Base-by-base conservation (phyloP, 169 alveolate species). In the Eimeria necatrix region DNA sequence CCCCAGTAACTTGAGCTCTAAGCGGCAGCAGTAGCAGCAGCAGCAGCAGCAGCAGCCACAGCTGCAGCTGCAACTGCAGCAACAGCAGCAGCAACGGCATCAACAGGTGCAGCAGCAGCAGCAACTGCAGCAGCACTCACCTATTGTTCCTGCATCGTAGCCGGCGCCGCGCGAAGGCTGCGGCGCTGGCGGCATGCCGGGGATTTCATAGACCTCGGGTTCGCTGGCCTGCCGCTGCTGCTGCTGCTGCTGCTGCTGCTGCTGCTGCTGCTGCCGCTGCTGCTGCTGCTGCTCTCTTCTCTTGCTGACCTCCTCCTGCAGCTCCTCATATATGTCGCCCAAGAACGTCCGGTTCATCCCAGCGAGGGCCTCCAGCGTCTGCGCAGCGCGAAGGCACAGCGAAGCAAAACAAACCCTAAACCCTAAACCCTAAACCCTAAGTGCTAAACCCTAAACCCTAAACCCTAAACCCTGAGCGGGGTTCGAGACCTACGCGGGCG, bases 261-360 rank as follows among this genome's bases (percentile, higher is more conserved):
- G 87, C 61, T 76, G 64, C 61, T 76, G 64, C 61, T 76, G 61
- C 48, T 76, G 87, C 61, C 46, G 51, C 61, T 76, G 87, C 87
- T 76, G 87, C 87, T 49, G 87, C 49, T 60, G 26, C 87, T 76
- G 26, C 61, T 76, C 61, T 16, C 18, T 41, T 24, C 59, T 14
- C 22, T 6, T 32, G 61, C 59, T 4, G 24, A 76, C 61, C 10
- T 32, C 41, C 18, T 10, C 41, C 61, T 76, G 87, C 64, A 76
- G 87, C 61, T 76, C 87, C 9, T 41, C 87, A 48, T 76, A 20
- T 12, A 76, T 22, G 12, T 76, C 87, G 22, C 41, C 53, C 87
- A 32, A 41, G 46, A 76, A 76, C 61, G 7, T 32, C 24, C 18
- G 6, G 14, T 41, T 32, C 87, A 76, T 76, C 26, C 53, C 83